These are phyloP conservation scores for Pholiota conissans DNA, from an alignment of 768 basidiomycete species.

Conservation along the genomic window DNA sequence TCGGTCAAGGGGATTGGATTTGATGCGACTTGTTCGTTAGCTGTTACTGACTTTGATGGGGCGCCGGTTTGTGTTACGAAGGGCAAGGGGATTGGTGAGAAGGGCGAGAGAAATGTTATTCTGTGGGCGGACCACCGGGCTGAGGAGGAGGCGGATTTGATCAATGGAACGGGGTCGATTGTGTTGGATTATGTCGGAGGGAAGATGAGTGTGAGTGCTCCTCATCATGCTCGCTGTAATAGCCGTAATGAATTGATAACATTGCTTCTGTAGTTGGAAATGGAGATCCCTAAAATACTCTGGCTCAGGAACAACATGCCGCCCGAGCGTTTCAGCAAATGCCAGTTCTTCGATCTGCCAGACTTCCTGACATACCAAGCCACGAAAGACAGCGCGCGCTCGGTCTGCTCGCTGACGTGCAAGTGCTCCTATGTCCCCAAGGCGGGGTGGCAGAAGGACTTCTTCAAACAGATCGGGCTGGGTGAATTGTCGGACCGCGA, in stretches of 20 bases:
- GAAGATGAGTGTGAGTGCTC: conserved; percentile 80
- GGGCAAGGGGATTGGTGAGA: conserved; percentile 59
- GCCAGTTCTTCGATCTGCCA: conserved; percentile 91
- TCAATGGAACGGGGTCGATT: conserved; percentile 81
- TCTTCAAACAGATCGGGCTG: conserved; percentile 86
- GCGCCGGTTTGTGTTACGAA: conserved; percentile 74
- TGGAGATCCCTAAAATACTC: conserved; percentile 97
- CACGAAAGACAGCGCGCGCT: conserved; percentile 72
- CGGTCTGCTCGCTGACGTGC: conserved; percentile 92
- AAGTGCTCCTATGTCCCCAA: conserved; percentile 89
- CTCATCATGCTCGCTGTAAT: neutral
- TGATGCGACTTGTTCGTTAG: conserved; percentile 96
- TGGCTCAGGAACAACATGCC: conserved; percentile 95
- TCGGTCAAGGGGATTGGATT: conserved; percentile 88
- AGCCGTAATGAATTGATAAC: no score
- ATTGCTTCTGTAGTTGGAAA: conserved; percentile 70
- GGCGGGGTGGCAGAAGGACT: conserved; percentile 85
- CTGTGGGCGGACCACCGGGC: conserved; percentile 98
- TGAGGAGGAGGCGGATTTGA: conserved; percentile 84
- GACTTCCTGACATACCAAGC: conserved; percentile 95
- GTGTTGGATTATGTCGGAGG: conserved; percentile 96
- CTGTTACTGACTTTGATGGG: conserved; percentile 76
- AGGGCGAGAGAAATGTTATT: conserved; percentile 82
- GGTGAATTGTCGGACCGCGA: conserved; percentile 63
- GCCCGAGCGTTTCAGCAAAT: conserved; percentile 62